Percentiles rank a stretch among this genome's conserved stretches.
Conservation (phyloP, 495 filamentous ascomycete genomes). For the Diplogelasinospora grovesii region DNA sequence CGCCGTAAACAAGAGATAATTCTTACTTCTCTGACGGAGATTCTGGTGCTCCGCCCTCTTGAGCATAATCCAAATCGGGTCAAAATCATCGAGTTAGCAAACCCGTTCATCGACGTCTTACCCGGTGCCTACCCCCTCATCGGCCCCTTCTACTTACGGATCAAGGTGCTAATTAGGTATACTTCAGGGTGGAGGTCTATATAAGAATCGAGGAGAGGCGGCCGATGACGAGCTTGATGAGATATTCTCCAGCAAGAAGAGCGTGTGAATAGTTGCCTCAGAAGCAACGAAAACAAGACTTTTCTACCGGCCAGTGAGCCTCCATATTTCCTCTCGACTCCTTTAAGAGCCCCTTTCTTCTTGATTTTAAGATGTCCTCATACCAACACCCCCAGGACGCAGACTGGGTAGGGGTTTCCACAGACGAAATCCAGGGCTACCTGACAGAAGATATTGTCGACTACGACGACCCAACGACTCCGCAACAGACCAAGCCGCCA, state of each 20-base stretch:
- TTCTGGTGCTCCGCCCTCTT: background rate
- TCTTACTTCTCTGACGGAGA: no score
- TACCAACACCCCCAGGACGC: constrained; percentile 25
- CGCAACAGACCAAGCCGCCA: background rate
- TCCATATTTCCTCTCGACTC: background rate
- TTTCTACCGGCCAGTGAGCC: constrained; percentile 19
- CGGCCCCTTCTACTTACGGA: background rate
- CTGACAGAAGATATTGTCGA: constrained; percentile 3
- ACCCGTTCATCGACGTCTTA: background rate
- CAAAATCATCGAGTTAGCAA: no score
- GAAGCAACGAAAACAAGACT: no score
- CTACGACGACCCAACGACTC: background rate
- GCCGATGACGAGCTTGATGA: no score
- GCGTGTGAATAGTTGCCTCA: no score
- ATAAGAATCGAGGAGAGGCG: no score
- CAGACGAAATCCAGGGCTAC: constrained; percentile 4
- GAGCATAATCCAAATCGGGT: background rate
- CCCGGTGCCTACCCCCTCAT: background rate
- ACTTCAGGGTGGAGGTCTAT: no score
- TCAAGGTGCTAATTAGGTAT: no score
- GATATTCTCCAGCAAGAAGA: no score
- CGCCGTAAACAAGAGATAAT: constrained; percentile 15
- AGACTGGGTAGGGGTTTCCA: constrained; percentile 8
- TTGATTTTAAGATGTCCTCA: constrained; percentile 18
- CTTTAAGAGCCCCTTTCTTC: constrained; percentile 4